Evolutionary conservation across 345 rosid genomes (phyloP), one percentile per base, ranked within the genome.

Genomic region (Salix viminalis): DNA sequence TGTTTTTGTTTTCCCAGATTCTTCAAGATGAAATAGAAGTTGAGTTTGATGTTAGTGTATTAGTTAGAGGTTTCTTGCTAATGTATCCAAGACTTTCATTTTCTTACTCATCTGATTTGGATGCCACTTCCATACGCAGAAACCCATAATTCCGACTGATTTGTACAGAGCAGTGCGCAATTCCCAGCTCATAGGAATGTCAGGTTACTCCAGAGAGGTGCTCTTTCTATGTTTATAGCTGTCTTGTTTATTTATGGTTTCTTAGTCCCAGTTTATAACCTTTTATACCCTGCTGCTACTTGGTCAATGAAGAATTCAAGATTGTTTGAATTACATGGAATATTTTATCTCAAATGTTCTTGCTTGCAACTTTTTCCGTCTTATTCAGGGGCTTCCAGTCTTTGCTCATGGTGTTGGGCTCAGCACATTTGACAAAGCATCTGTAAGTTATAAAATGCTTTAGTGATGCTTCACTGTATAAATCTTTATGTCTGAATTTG

Each of bases 191-290:
- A 87, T 93, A 74, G 99, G 99, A 81, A 79, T 96, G 93, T 88
- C 99, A 6, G 99, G 99, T 48, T 93, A 89, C 88, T 89, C 98
- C 60, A 90, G 83, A 90, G 98, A 96, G 94, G 99, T 96, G 79
- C 78, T 75, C 36, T 48, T 72, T 79, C 64, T 72, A 77, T 79
- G 54, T 74, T 73, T 26, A 64, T 24, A 39, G 7, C 62, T 69
- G 7, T 44, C 48, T 42, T 75, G 64, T 65, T 65, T 67, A 18
- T 65, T 65, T 72, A 18, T 54, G 50, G 37, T 37, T 52, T 64
- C 26, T 24, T 66, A 16, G 11, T 30, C 68, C 36, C 2, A 41
- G 65, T 54, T 54, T 24, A 66, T 37, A 65, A 23, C 10, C 21
- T 32, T 23, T 39, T 12, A 37, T 26, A 69, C 75, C 10, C 32